Base-by-base conservation (phyloP, 345 rosid species). In the Citrus unshiu region DNA sequence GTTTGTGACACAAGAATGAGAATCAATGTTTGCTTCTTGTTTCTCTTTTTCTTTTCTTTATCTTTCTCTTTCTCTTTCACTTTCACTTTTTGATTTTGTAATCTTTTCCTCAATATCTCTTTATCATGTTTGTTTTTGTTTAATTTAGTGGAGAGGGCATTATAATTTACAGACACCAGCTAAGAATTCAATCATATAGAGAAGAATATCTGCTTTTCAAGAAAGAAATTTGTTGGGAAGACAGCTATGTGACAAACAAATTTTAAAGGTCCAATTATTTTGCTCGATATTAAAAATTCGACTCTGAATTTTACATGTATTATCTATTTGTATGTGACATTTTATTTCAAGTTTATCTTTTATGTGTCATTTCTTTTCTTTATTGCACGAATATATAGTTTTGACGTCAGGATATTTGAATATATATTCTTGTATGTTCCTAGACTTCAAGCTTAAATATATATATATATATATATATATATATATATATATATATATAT, bases 121-220 rank as follows among this genome's bases (percentile, higher is more conserved):
- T 37, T 1, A 49, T 32, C 64, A 5, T 61, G 29, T n/a, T 63
- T 58, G 22, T 35, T 73, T 19, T 9, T 71, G 59, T 29, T 68
- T 4, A 34, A 18, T 6, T 82, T 68, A 78, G 88, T 86, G 88
- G 88, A 80, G 59, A 27, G 75, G 58, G 78, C 86, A 81, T 79
- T 83, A 77, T 2, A 10, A 46, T 12, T 46, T 13, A 13, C 51
- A 35, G 1, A 30, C 73, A 37, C 74, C 74, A 46, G 9, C 73
- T 73, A 46, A 76, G 63, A 30, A 79, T 60, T 54, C 21, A 77
- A 81, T 72, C 72, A 81, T 63, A 19, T 2, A 12, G 51, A 46
- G 14, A 46, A 13, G 51, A 46, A 46, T 46, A 46, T 46, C 4
- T 46, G 51, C 51, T 46, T 46, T 46, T 12, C 13, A 12, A 46